These are phyloP conservation scores for Stemphylium vesicarium DNA, from an alignment of 2,329 filamentous ascomycete genomes.

Conservation along the genomic window DNA sequence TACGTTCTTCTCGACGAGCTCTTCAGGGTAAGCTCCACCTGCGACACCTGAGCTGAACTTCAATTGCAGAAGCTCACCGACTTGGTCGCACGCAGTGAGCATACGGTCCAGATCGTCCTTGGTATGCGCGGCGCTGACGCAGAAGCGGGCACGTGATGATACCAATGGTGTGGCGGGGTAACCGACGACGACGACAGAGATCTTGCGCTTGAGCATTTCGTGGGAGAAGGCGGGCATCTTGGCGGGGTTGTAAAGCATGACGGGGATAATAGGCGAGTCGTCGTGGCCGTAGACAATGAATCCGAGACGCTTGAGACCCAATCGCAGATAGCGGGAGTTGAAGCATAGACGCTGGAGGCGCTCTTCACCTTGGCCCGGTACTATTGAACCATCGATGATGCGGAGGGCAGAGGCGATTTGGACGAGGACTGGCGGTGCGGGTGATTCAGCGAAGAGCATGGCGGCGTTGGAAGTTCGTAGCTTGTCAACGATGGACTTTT, in stretches of 20 bases:
- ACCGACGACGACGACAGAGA: constrained; percentile 94
- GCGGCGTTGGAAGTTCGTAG: constrained; percentile 85
- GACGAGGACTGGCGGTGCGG: constrained; percentile 83
- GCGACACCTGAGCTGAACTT: constrained; percentile 98
- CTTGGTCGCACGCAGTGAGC: constrained; percentile 86
- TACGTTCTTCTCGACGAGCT: constrained; percentile 67
- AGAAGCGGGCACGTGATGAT: constrained; percentile 93
- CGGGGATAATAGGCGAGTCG: constrained; percentile 93
- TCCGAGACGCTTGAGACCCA: constrained; percentile 94
- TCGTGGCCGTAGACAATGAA: constrained; percentile 98
- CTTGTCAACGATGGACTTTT: constrained; percentile 91
- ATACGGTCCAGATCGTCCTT: constrained; percentile 97
- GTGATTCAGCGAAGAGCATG: constrained; percentile 85
- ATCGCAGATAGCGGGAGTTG: constrained; percentile 97
- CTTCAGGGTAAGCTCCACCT: constrained; percentile 80
- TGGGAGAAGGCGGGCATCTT: constrained; percentile 99
- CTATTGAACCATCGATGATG: constrained; percentile 86
- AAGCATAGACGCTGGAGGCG: constrained; percentile 94
- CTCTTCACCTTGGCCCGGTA: constrained; percentile 92
- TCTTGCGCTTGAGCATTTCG: constrained; percentile 97
- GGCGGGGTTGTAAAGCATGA: constrained; percentile 96
- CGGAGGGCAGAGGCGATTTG: constrained; percentile 88
- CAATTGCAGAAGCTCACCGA: constrained; percentile 88
- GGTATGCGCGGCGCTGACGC: constrained; percentile 93
- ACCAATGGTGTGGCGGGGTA: constrained; percentile 97